Evolutionary conservation across 176 grass and related monocot species (phyloP).

Genomic region (Guadua angustifolia): DNA sequence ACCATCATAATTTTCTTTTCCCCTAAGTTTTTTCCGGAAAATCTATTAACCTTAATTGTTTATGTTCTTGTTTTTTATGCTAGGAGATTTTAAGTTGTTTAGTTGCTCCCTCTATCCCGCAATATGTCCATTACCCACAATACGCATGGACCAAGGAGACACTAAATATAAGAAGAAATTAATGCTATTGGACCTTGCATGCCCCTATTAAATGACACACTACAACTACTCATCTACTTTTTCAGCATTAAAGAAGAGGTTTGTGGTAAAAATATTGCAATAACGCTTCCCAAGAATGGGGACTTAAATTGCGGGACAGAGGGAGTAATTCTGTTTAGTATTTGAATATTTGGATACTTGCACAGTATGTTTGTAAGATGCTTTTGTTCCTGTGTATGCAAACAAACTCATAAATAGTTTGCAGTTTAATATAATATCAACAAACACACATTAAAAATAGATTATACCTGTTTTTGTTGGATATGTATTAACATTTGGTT

Average conservation of each 20-base stretch:
- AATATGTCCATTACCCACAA: no score
- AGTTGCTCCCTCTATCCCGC: no score
- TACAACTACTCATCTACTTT: no score
- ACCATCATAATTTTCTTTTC: neutral
- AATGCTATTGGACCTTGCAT: no score
- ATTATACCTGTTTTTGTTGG: neutral
- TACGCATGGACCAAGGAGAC: no score
- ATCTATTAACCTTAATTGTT: constrained; percentile 21
- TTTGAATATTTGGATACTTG: neutral
- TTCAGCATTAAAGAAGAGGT: no score
- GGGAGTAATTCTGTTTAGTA: neutral
- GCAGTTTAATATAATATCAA: neutral
- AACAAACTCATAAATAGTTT: constrained; percentile 5
- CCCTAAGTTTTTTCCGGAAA: neutral
- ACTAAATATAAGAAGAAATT: no score
- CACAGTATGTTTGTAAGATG: neutral
- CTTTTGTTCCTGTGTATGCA: constrained; percentile 4
- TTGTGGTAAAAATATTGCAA: no score
- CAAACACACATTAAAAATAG: neutral
- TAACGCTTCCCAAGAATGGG: no score
- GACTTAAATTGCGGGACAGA: no score
- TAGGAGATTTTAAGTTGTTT: constrained; percentile 3
- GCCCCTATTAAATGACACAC: no score
- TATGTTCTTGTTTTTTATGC: constrained; percentile 8
- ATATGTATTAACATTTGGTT: constrained; percentile 30